Conservation (phyloP, 306 rosid species). For the Trifolium fragiferum region DNA sequence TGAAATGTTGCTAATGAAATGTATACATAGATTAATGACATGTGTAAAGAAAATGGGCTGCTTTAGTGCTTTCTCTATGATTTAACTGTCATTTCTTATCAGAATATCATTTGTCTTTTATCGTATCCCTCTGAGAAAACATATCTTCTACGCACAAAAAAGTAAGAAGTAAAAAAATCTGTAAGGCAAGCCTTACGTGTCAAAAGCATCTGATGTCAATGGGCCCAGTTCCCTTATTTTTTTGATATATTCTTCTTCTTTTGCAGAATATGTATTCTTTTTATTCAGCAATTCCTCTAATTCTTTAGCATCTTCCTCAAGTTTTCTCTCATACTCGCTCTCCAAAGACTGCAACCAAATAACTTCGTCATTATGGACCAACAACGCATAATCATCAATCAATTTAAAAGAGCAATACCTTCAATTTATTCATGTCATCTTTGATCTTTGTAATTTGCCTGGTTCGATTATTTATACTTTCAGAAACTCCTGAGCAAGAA, state of each 20-base stretch:
- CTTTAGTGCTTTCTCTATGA: constrained; percentile 14
- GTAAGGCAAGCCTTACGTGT: constrained; percentile 60
- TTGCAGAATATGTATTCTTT: constrained; percentile 73
- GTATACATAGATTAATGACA: constrained; percentile 4
- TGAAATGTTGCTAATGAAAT: constrained; percentile 19
- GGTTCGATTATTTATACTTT: constrained; percentile 58
- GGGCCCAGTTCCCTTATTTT: constrained; percentile 93
- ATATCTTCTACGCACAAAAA: not conserved
- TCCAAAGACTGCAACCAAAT: constrained; percentile 72
- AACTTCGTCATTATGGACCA: constrained; percentile 38
- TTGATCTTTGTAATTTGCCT: constrained; percentile 65
- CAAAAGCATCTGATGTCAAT: constrained; percentile 95
- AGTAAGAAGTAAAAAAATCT: constrained; percentile 1
- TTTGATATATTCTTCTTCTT: constrained; percentile 88
- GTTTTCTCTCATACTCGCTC: constrained; percentile 78
- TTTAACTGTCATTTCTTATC: constrained; percentile 7
- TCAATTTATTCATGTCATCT: constrained; percentile 80
- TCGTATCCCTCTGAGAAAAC: constrained; percentile 9
- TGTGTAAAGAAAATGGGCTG: constrained; percentile 5
- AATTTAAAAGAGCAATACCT: constrained; percentile 59
- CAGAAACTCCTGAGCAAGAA: constrained; percentile 70
- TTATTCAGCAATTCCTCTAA: constrained; percentile 82
- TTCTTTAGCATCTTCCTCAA: constrained; percentile 95
- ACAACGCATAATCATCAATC: constrained; percentile 40
- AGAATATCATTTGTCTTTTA: not conserved